Evolutionary conservation across 2,329 filamentous ascomycete species (phyloP), one percentile per base, ranked within the genome.

Genomic region (Grosmannia clavigera): DNA sequence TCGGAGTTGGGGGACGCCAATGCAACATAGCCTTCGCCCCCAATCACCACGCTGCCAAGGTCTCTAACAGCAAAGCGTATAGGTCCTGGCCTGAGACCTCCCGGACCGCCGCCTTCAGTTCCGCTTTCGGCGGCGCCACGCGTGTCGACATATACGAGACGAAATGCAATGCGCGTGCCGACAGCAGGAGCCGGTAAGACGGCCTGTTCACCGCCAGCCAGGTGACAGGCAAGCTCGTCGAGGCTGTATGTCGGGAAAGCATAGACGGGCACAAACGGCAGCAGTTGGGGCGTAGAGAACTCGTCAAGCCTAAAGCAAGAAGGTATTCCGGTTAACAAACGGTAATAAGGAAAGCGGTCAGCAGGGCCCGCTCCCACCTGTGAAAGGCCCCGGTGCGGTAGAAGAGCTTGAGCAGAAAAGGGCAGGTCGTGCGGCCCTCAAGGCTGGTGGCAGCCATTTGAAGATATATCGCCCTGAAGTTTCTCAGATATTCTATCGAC

Each of bases 321-420:
- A 22, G 22, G 33, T 9, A 3, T 2, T 7, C 56, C 1, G 35
- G 43, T 52, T 12, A 58, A 35, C 19, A 22, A 50, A 57, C 16
- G 29, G 33, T 55, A 19, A 48, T 38, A 14, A 25, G 38, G 59
- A 22, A 38, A 3, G 6, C 10, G 16, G 9, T 31, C 6, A 40
- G 14, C 19, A 46, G 43, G 5, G 5, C 19, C 27, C 16, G 51
- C n/a, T 5, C n/a, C 12, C 61, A 85, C 85, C 82, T 81, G 72
- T 92, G 86, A 68, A 90, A 92, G 52, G 81, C 79, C 68, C 85
- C 83, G 19, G 80, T 82, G 62, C 85, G 84, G 74, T 92, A 95
- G 76, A 92, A 95, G 62, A 96, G 81, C 70, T 88, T 91, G 22
- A 96, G 77, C 63, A 92, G 82, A 73, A 95, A 96, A 6, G 91